Percentiles rank a stretch among this genome's conserved stretches.
Evolutionary conservation across 306 rosid genomes (phyloP).

Genomic region (Senna siamea): DNA sequence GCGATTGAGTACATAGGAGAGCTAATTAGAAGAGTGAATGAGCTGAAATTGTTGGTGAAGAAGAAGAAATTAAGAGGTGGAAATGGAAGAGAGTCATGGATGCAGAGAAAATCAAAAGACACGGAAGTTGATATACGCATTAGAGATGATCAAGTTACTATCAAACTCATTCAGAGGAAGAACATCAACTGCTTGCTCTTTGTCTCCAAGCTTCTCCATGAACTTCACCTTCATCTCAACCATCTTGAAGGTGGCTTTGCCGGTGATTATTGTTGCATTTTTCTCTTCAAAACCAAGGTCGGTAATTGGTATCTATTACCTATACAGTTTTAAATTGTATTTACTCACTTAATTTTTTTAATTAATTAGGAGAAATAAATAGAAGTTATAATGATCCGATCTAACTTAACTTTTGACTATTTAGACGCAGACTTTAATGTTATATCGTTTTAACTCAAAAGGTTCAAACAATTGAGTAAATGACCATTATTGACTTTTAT

Average conservation of each 20-base stretch:
- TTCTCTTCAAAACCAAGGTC: conserved; percentile 90
- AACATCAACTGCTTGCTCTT: conserved; percentile 69
- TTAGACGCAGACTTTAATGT: too few species aligned
- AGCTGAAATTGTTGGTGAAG: conserved; percentile 71
- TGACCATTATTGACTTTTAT: too few species aligned
- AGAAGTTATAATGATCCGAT: too few species aligned
- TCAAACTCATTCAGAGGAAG: conserved; percentile 81
- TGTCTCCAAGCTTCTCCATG: conserved; percentile 77
- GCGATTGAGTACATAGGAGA: conserved; percentile 75
- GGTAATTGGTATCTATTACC: too few species aligned
- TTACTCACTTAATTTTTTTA: too few species aligned
- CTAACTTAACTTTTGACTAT: too few species aligned
- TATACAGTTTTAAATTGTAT: too few species aligned
- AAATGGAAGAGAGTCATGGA: conserved; percentile 84
- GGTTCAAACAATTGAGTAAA: too few species aligned
- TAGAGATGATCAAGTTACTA: conserved; percentile 81
- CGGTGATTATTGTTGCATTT: conserved; percentile 78
- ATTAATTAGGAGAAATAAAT: too few species aligned
- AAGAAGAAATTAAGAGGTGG: conserved; percentile 74
- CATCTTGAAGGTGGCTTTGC: conserved; percentile 91
- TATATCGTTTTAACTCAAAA: too few species aligned
- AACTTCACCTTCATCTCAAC: conserved; percentile 85
- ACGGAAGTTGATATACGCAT: conserved; percentile 89
- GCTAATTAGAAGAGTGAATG: conserved; percentile 68
- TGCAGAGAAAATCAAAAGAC: conserved; percentile 89